Evolutionary conservation across 1,139 yeast genomes (phyloP).

Genomic region (Arxiozyma slooffiae): DNA sequence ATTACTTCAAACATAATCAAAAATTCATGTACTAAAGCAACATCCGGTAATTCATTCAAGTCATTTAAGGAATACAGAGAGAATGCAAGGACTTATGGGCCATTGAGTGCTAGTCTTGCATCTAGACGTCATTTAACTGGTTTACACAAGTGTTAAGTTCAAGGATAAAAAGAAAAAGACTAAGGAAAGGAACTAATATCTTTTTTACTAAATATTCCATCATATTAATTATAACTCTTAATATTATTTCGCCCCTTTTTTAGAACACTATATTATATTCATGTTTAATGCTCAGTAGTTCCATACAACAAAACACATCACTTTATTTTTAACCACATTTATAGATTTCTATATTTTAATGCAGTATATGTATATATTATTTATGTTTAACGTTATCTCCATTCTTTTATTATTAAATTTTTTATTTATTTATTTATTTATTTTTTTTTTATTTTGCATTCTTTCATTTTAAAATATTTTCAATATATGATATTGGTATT

Average conservation of each 20-base stretch:
- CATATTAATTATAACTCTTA: no score
- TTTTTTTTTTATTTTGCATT: no score
- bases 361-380: not conserved
- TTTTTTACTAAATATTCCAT: not conserved
- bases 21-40: constrained; percentile 7
- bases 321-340: not conserved
- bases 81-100: constrained; percentile 25
- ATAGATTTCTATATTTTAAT: not conserved
- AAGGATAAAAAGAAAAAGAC: no score
- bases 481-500: not conserved
- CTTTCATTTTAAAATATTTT: no score
- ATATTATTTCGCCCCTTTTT: not conserved
- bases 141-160: constrained; percentile 4
- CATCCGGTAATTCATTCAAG: constrained; percentile 20
- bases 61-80: constrained; percentile 25
- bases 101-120: constrained; percentile 21
- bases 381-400: no score
- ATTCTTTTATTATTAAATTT: no score
- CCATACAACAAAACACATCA: not conserved
- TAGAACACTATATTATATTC: not conserved
- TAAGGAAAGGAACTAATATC: no score
- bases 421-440: no score
- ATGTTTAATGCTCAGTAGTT: not conserved
- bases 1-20: not conserved
- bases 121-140: constrained; percentile 15